These are phyloP conservation scores for Colletotrichum tropicicola DNA, from an alignment of 2,329 filamentous ascomycete genomes.

Conservation along the genomic window DNA sequence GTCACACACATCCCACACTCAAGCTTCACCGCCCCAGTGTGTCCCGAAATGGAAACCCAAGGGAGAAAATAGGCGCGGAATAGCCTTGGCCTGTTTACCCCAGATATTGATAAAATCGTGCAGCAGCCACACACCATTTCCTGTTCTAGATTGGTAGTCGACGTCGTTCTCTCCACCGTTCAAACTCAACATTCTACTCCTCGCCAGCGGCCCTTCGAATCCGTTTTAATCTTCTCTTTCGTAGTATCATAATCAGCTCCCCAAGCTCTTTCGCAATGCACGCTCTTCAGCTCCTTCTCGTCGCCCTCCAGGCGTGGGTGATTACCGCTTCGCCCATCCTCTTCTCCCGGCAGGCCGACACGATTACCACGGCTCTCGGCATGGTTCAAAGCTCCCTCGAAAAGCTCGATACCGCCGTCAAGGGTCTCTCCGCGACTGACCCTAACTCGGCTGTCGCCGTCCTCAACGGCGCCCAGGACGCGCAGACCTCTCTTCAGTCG, in stretches of 20 bases:
- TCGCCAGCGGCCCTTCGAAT: neutral
- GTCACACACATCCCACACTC: constrained; percentile 6
- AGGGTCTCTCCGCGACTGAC: constrained; percentile 1
- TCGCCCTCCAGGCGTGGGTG: constrained; percentile 24
- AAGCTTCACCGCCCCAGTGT: constrained; percentile 4
- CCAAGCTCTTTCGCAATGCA: neutral
- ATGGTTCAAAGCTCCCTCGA: constrained; percentile 7
- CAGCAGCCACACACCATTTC: constrained; percentile 1
- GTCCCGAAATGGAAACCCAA: neutral
- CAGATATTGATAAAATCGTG: constrained; percentile 18
- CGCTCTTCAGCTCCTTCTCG: constrained; percentile 3
- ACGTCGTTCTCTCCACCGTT: constrained; percentile 1
- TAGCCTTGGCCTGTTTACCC: neutral
- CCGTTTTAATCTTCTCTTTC: neutral
- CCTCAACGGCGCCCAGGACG: constrained; percentile 11
- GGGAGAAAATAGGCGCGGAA: constrained; percentile 11
- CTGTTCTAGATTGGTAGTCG: neutral
- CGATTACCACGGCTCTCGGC: constrained; percentile 18
- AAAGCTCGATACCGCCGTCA: constrained; percentile 24
- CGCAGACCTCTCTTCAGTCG: neutral
- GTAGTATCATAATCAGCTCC: neutral
- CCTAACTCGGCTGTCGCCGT: constrained; percentile 9
- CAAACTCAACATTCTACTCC: neutral
- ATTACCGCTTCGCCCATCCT: constrained; percentile 17
- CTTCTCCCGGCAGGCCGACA: neutral